Base-by-base conservation (phyloP, 805 yeast species). In the Zygosaccharomyces kombuchaensis region DNA sequence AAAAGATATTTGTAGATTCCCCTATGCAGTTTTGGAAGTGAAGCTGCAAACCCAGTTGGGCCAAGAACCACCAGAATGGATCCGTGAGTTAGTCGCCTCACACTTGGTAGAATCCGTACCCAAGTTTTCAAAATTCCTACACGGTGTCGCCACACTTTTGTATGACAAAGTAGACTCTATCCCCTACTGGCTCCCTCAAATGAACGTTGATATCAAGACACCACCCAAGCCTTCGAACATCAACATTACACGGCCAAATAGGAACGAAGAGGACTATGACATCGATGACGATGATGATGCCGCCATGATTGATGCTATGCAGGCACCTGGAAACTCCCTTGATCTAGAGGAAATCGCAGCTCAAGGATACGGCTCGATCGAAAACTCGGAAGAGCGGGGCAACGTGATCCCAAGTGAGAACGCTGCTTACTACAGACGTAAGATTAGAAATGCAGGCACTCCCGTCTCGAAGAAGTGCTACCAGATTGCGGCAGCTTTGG, bases 51-150 rank as follows among this genome's bases (percentile, higher is more conserved):
- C 99, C 3, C 98, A 93, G 72, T 62, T 93, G 69, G 99, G 99
- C 45, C 99, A 93, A 70, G 99, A 93, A 67, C 99, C 99, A 23
- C 99, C 99, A 8, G 82, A 78, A 51, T 93, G 99, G 99, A 95
- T 93, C 40, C 78, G 93, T 55, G 96, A 91, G 54, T 76, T 93
- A 65, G 90, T 91, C 29, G 72, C 90, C 0, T 84, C 95, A 23
- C 99, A 93, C 67, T 74, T 93, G 42, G 99, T 93, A 34, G 99
- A 93, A 69, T 97, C 97, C 1, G 96, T 93, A 35, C 99, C 99
- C 23, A 93, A 93, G 68, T 93, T 88, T 67, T 91, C 98, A 45
- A 93, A 93, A 67, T 93, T 93, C 60, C 91, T 93, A 56, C 99
- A 93, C 60, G 99, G 99, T 57, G 82, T 88, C 48, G 96, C 99